Conservation (phyloP, 2,329 filamentous ascomycete genomes). For the Cucurbitaria berberidis region DNA sequence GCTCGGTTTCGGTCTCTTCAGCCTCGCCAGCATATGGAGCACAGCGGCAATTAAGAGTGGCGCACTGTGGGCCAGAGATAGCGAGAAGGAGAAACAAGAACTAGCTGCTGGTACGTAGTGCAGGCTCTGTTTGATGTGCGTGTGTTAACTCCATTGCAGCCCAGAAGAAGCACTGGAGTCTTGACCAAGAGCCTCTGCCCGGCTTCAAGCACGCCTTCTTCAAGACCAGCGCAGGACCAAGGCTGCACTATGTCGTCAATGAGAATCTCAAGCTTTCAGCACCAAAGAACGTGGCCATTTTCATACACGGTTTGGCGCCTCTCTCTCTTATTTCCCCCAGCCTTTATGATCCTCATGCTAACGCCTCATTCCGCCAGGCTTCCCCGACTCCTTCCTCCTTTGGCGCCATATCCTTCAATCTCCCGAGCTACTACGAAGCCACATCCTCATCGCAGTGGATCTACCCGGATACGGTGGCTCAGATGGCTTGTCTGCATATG, state of each 20-base stretch:
- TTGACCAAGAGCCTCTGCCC: slow-evolving; percentile 53
- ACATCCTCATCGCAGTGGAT: slow-evolving; percentile 61
- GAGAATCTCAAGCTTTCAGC: slow-evolving; percentile 9
- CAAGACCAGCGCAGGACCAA: slow-evolving; percentile 55
- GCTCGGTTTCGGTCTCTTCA: slow-evolving; percentile 42
- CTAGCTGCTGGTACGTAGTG: slow-evolving; percentile 31
- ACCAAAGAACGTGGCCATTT: slow-evolving; percentile 55
- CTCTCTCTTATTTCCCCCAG: background rate
- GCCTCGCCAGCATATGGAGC: slow-evolving; percentile 26
- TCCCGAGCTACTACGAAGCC: slow-evolving; percentile 45
- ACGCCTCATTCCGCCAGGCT: slow-evolving; percentile 45
- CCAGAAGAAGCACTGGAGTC: slow-evolving; percentile 61
- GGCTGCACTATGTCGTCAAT: slow-evolving; percentile 62
- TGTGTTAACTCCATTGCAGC: slow-evolving; percentile 47
- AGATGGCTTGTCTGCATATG: slow-evolving; percentile 58
- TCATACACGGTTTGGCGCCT: slow-evolving; percentile 55
- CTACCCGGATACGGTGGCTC: slow-evolving; percentile 66
- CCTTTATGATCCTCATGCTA: background rate
- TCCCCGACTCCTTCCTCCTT: slow-evolving; percentile 64
- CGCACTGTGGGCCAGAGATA: slow-evolving; percentile 34
- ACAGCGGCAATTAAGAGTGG: slow-evolving; percentile 35
- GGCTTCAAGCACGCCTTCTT: slow-evolving; percentile 60
- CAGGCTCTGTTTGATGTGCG: background rate
- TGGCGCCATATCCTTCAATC: slow-evolving; percentile 59
- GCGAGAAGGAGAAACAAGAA: slow-evolving; percentile 35